Base-by-base conservation (phyloP, 148 eudicot species). In the Rhododendron kiyosumense region DNA sequence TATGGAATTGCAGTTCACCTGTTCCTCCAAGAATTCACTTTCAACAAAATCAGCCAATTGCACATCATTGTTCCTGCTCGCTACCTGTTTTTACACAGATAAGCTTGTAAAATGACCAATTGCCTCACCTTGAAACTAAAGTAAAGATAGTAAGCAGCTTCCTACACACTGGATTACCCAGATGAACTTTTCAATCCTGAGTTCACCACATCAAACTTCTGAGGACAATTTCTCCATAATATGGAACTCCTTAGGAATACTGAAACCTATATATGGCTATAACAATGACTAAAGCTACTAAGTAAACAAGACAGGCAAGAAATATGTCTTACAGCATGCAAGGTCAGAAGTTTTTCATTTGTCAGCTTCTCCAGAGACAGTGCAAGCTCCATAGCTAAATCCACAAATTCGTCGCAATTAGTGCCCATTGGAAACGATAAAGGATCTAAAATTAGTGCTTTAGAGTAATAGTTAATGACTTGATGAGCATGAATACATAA, bases 341-440 rank as follows among this genome's bases (percentile, higher is more conserved):
- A 78, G 88, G 92, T 92, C 84, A 96, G 86, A 69, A 96, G 94
- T 86, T 96, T 95, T 86, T 95, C 98, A 89, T 96, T 96, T 26
- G 94, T 93, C 81, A 96, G 89, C 90, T 96, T 96, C 89, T 96
- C 99, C 93, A 96, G 80, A 57, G 98, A 96, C 90, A 96, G 83
- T 1, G 99, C 95, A 85, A 96, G 97, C 85, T 96, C 98, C 99
- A 96, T 96, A 30, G 97, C 99, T 96, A 89, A 75, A 88, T 59
- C 28, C 77, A 28, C 63, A 87, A 49, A 13, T 26, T 67, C 11
- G 74, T n/a, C 34, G 2, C 32, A 65, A 65, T 65, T 13, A 65
- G 30, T n/a, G 71, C 26, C 71, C 24, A 24, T 65, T 2, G 12
- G 28, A 24, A 3, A 24, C 18, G 7, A 61, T 46, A 73, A 0